A percentile compares a stretch with the other conserved stretches of the same genome.
Evolutionary conservation across 2,329 filamentous ascomycete species (phyloP).

Genomic region (Phialocephala sp.): DNA sequence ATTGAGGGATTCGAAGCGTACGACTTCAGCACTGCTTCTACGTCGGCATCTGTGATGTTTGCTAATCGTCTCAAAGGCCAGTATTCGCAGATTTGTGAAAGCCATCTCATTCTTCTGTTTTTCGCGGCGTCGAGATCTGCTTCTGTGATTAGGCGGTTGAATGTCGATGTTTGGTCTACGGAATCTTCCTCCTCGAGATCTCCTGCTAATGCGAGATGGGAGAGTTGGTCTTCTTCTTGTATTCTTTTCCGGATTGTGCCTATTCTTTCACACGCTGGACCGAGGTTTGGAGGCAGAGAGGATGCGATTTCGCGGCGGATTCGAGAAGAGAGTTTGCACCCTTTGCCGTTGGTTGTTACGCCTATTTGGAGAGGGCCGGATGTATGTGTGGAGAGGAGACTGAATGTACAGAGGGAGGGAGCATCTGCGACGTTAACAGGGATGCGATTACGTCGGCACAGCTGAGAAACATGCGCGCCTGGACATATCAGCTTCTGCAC

Average conservation of each 20-base stretch:
- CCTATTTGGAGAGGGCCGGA: slow-evolving; percentile 94
- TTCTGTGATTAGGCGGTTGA: slow-evolving; percentile 82
- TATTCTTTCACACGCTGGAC: slow-evolving; percentile 76
- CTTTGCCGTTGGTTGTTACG: slow-evolving; percentile 92
- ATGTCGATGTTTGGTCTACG: slow-evolving; percentile 76
- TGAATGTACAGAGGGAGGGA: slow-evolving; percentile 86
- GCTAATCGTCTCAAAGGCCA: slow-evolving; percentile 90
- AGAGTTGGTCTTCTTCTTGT: slow-evolving; percentile 72
- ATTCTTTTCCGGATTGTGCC: slow-evolving; percentile 75
- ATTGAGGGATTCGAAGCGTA: slow-evolving; percentile 56
- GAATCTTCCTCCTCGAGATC: slow-evolving; percentile 59
- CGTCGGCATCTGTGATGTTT: slow-evolving; percentile 77
- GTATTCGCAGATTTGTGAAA: slow-evolving; percentile 97
- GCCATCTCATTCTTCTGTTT: slow-evolving; percentile 86
- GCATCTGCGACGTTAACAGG: slow-evolving; percentile 93
- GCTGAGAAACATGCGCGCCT: slow-evolving; percentile 71
- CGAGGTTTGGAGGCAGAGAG: slow-evolving; percentile 76
- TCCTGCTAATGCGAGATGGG: slow-evolving; percentile 39
- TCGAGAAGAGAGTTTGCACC: slow-evolving; percentile 90
- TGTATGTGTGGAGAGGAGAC: slow-evolving; percentile 83
- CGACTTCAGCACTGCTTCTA: slow-evolving; percentile 75
- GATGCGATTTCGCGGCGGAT: slow-evolving; percentile 88
- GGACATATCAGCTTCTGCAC: slow-evolving; percentile 12
- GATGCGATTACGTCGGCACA: slow-evolving; percentile 82
- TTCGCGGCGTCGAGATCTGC: slow-evolving; percentile 76